Evolutionary conservation across 2,329 filamentous ascomycete genomes (phyloP).

Genomic region (Helminthosporium solani): DNA sequence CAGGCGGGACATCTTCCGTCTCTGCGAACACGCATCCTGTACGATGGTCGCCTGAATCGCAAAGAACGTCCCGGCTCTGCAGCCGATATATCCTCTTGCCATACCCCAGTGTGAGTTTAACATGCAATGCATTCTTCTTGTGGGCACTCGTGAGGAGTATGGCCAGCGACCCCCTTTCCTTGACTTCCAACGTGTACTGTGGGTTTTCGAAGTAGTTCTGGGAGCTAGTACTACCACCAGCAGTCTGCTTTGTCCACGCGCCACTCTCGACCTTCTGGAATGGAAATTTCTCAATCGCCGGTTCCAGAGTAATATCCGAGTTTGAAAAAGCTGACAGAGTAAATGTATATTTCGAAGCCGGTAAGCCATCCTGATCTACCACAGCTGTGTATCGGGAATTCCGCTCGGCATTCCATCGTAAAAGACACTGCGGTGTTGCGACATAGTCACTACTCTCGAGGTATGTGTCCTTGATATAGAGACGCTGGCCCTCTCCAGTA

Average conservation of each 20-base stretch:
- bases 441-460: slow-evolving; percentile 81
- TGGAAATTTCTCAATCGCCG: slow-evolving; percentile 62
- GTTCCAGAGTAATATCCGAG: slow-evolving; percentile 59
- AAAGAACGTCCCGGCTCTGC: slow-evolving; percentile 73
- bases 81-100: slow-evolving; percentile 71
- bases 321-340: slow-evolving; percentile 81
- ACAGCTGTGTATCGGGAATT: slow-evolving; percentile 62
- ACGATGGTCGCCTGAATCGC: slow-evolving; percentile 85
- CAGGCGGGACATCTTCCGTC: slow-evolving; percentile 60
- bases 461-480: slow-evolving; percentile 72
- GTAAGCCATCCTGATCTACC: slow-evolving; percentile 76
- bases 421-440: slow-evolving; percentile 87
- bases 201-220: slow-evolving; percentile 81
- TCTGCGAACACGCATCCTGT: slow-evolving; percentile 74
- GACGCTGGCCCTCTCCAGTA: slow-evolving; percentile 65
- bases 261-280: slow-evolving; percentile 61
- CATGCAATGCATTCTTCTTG: slow-evolving; percentile 72
- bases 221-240: slow-evolving; percentile 80
- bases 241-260: slow-evolving; percentile 75
- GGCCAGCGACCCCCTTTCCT: slow-evolving; percentile 61
- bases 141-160: slow-evolving; percentile 71
- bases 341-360: slow-evolving; percentile 74
- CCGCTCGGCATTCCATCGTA: slow-evolving; percentile 66
- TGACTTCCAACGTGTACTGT: slow-evolving; percentile 70
- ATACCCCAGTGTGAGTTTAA: slow-evolving; percentile 78